phyloP scores from a whole-genome alignment of 805 yeast species.

The Dipodascopsis uninucleata region DNA sequence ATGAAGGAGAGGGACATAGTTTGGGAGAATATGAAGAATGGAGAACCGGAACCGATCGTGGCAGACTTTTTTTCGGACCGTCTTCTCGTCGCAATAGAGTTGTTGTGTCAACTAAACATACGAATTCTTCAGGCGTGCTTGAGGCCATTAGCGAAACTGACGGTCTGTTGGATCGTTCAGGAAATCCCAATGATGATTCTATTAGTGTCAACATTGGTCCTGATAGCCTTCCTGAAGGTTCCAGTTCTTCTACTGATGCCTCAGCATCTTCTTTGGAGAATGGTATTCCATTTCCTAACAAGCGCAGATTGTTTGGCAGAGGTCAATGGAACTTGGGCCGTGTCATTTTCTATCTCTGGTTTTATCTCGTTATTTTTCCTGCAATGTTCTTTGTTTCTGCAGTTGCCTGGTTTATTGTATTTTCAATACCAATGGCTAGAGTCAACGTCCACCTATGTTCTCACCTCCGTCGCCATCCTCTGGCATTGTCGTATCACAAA shows the following conservation, averaged over 20 bases:
- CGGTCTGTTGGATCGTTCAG: slow-evolving; percentile 16
- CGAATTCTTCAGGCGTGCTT: slow-evolving; percentile 2
- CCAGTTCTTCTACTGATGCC: neutral
- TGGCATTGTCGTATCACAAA: slow-evolving; percentile 64
- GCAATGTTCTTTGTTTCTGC: slow-evolving; percentile 51
- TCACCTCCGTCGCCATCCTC: slow-evolving; percentile 85
- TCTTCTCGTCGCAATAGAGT: slow-evolving; percentile 19
- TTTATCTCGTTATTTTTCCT: slow-evolving; percentile 70
- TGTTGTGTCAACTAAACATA: slow-evolving; percentile 8
- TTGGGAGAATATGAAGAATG: slow-evolving; percentile 67
- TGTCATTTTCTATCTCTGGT: slow-evolving; percentile 66
- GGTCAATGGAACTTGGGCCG: slow-evolving; percentile 89
- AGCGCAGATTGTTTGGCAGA: slow-evolving; percentile 73
- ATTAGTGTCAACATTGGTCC: neutral
- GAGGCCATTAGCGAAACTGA: slow-evolving; percentile 24
- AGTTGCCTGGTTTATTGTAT: slow-evolving; percentile 75
- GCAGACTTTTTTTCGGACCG: slow-evolving; percentile 77
- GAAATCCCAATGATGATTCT: slow-evolving; percentile 20
- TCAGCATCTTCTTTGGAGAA: slow-evolving; percentile 16
- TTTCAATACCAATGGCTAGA: slow-evolving; percentile 92
- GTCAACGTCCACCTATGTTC: slow-evolving; percentile 61
- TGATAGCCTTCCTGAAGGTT: neutral
- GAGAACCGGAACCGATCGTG: slow-evolving; percentile 73
- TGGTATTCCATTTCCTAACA: slow-evolving; percentile 9
- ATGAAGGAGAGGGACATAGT: slow-evolving; percentile 81